A percentile compares a stretch with the other conserved stretches of the same genome.
Conservation (phyloP, 805 yeast species). For the Saccharomycopsis sp. region DNA sequence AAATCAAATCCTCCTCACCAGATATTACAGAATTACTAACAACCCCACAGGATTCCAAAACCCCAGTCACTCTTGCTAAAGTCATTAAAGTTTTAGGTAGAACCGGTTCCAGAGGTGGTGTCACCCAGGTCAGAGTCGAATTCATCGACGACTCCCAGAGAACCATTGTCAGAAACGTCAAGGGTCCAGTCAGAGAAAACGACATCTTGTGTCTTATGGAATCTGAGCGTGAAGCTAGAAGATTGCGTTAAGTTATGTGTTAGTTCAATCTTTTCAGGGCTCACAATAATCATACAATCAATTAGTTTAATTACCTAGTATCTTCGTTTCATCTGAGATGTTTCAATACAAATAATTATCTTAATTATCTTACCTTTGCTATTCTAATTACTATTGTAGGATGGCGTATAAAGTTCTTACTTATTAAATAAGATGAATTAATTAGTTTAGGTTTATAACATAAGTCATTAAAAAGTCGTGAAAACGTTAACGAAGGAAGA, state of each 20-base stretch:
- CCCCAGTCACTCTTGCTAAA: conserved; percentile 99
- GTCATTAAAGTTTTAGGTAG: conserved; percentile 99
- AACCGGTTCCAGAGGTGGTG: conserved; percentile 99
- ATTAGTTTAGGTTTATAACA: background rate
- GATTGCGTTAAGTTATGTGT: conserved; percentile 59
- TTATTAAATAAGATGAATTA: no score
- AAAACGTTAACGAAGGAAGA: background rate
- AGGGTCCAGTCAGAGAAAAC: conserved; percentile 97
- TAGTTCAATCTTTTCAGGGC: conserved; percentile 18
- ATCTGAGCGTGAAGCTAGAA: conserved; percentile 99
- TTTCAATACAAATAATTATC: no score
- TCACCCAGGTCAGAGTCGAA: conserved; percentile 97
- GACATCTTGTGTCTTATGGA: conserved; percentile 99
- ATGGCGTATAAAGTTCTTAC: no score
- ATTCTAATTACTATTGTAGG: no score
- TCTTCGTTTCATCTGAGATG: no score
- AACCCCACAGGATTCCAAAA: background rate
- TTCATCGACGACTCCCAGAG: conserved; percentile 92
- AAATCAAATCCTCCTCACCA: no score
- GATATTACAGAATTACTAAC: no score
- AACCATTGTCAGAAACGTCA: conserved; percentile 95
- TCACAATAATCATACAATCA: no score
- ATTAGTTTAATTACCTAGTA: no score
- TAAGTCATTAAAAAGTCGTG: background rate
- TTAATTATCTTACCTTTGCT: no score